Conservation (phyloP, 371 early-diverging fungal species). For the Rhizopus microsporus region DNA sequence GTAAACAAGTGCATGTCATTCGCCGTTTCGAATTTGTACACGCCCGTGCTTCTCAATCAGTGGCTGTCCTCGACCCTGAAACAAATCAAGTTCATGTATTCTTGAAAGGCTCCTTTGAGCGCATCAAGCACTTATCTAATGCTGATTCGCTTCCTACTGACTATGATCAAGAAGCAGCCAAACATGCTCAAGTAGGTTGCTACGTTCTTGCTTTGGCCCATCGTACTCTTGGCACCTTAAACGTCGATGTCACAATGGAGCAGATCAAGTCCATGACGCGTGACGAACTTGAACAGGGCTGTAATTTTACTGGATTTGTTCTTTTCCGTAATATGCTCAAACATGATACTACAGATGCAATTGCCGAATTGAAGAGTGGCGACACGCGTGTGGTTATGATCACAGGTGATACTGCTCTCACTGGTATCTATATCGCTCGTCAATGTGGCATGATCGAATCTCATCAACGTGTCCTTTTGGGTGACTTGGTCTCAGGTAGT, state of each 20-base stretch:
- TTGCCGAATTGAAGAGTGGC: constrained; percentile 75
- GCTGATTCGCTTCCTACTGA: constrained; percentile 59
- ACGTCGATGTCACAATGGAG: constrained; percentile 38
- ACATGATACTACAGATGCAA: constrained; percentile 71
- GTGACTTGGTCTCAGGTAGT: constrained; percentile 36
- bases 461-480: constrained; percentile 51
- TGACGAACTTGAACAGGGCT: constrained; percentile 68
- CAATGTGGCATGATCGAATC: constrained; percentile 73
- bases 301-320: constrained; percentile 73
- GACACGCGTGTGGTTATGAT: constrained; percentile 84
- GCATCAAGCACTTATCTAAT: constrained; percentile 56
- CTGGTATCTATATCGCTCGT: constrained; percentile 84
- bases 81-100: constrained; percentile 63
- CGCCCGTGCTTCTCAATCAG: constrained; percentile 84
- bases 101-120: constrained; percentile 85
- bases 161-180: constrained; percentile 59
- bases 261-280: constrained; percentile 52
- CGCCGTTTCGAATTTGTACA: constrained; percentile 91
- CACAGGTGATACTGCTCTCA: constrained; percentile 91
- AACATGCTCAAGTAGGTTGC: constrained; percentile 76
- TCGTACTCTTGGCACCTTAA: constrained; percentile 51
- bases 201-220: constrained; percentile 80
- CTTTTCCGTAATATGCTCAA: constrained; percentile 92
- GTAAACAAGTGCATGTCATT: constrained; percentile 48
- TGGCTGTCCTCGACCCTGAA: constrained; percentile 61